Conservation (phyloP, 140 eudicot genomes). For the Stevia rebaudiana region DNA sequence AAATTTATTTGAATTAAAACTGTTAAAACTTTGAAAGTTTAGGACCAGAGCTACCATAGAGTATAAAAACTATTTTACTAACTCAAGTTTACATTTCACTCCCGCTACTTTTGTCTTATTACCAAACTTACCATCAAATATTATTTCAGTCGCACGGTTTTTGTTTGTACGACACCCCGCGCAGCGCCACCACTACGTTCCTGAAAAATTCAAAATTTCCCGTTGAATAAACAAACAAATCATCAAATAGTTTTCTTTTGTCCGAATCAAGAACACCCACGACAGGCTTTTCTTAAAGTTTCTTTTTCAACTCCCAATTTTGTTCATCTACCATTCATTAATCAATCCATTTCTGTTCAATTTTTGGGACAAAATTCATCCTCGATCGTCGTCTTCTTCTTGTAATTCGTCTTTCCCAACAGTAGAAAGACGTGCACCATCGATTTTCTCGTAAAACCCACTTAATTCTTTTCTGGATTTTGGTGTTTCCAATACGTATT, state of each 20-base stretch:
- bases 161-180: slow-evolving; percentile 23
- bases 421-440: slow-evolving; percentile 21
- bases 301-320: slow-evolving; percentile 22
- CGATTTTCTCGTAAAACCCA: slow-evolving; percentile 29
- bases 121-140: slow-evolving; percentile 1
- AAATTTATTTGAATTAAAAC: too few relatives aligned
- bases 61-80: not conserved
- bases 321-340: not conserved
- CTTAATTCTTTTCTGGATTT: not conserved
- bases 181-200: slow-evolving; percentile 30
- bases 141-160: not conserved
- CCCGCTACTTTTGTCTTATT: not conserved
- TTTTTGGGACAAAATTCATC: slow-evolving; percentile 18
- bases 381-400: slow-evolving; percentile 18
- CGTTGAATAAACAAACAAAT: slow-evolving; percentile 11
- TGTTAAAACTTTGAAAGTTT: too few relatives aligned
- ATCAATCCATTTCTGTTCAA: not conserved
- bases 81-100: not conserved
- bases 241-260: not conserved
- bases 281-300: slow-evolving; percentile 27
- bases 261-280: slow-evolving; percentile 29
- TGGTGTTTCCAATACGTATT: not conserved
- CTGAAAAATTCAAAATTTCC: slow-evolving; percentile 24
- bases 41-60: too few relatives aligned
- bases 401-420: slow-evolving; percentile 15